Evolutionary conservation across 495 filamentous ascomycete genomes (phyloP).

Genomic region (Hyaloscypha variabilis): DNA sequence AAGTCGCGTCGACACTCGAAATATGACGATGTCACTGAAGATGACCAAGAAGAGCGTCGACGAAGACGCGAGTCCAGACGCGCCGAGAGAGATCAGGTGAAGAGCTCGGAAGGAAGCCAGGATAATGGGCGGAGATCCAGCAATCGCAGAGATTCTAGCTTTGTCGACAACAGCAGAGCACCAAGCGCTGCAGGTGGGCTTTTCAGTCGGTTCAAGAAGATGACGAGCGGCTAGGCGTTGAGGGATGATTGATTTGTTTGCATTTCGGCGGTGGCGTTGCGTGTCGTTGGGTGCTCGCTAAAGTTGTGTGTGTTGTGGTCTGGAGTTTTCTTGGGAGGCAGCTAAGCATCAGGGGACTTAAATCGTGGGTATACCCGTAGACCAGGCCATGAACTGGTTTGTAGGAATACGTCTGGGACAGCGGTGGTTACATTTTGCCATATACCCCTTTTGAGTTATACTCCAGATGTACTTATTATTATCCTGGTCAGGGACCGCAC

Average conservation of each 20-base stretch:
- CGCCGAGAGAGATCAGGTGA: slow-evolving; percentile 28
- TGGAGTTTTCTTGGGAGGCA: not conserved
- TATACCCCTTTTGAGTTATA: slow-evolving; percentile 25
- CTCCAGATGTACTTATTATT: slow-evolving; percentile 5
- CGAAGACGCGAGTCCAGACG: slow-evolving; percentile 48
- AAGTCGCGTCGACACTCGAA: slow-evolving; percentile 46
- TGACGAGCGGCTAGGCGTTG: slow-evolving; percentile 30
- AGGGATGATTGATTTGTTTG: slow-evolving; percentile 2
- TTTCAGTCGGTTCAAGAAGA: slow-evolving; percentile 59
- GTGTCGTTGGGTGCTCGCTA: not conserved
- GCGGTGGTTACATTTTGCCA: slow-evolving; percentile 16
- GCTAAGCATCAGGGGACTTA: slow-evolving; percentile 21
- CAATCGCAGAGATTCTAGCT: slow-evolving; percentile 36
- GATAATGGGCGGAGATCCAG: slow-evolving; percentile 34
- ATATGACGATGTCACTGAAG: slow-evolving; percentile 42
- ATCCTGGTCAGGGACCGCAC: not conserved
- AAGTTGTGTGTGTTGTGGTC: not conserved
- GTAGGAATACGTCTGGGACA: slow-evolving; percentile 20
- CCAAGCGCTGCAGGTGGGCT: slow-evolving; percentile 39
- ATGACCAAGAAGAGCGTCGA: slow-evolving; percentile 48
- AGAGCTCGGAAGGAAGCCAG: slow-evolving; percentile 33
- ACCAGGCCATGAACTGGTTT: slow-evolving; percentile 20
- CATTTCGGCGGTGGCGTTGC: slow-evolving; percentile 11
- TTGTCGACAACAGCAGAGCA: slow-evolving; percentile 36
- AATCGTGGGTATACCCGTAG: slow-evolving; percentile 23